Conservation (phyloP, 768 basidiomycete species). For the Leucosporidium scottii region DNA sequence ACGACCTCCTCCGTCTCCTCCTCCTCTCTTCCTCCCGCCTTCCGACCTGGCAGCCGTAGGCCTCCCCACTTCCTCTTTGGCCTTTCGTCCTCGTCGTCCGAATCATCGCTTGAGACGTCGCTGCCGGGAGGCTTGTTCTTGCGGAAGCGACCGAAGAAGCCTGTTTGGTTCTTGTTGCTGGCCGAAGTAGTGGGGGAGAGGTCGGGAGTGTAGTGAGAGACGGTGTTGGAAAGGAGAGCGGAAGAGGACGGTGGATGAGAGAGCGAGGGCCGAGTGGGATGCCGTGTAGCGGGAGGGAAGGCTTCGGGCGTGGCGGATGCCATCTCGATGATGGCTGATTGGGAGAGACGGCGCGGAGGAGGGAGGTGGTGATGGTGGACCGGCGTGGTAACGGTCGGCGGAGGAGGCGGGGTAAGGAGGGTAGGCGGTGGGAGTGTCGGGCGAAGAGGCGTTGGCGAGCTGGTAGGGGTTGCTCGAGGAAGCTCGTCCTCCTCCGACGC, state of each 20-base stretch:
- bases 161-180: background rate
- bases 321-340: conserved; percentile 12
- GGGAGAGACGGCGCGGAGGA: conserved; percentile 8
- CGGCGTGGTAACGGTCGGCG: conserved; percentile 19
- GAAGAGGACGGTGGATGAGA: conserved; percentile 15
- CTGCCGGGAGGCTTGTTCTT: background rate
- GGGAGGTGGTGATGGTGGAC: background rate
- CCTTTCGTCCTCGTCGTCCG: conserved; percentile 15
- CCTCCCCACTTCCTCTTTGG: background rate
- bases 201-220: conserved; percentile 15
- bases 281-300: background rate
- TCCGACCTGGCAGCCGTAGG: background rate
- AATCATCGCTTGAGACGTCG: conserved; percentile 2
- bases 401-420: conserved; percentile 26
- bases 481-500: conserved; percentile 26
- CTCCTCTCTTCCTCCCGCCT: background rate
- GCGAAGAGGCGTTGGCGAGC: conserved; percentile 2
- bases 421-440: conserved; percentile 15
- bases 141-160: conserved; percentile 32
- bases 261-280: conserved; percentile 11
- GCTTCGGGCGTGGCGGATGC: background rate
- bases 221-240: conserved; percentile 23
- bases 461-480: conserved; percentile 28
- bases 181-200: background rate
- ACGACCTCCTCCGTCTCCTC: background rate